Evolutionary conservation across 2,329 filamentous ascomycete species (phyloP).

Genomic region (Peltaster fructicola): DNA sequence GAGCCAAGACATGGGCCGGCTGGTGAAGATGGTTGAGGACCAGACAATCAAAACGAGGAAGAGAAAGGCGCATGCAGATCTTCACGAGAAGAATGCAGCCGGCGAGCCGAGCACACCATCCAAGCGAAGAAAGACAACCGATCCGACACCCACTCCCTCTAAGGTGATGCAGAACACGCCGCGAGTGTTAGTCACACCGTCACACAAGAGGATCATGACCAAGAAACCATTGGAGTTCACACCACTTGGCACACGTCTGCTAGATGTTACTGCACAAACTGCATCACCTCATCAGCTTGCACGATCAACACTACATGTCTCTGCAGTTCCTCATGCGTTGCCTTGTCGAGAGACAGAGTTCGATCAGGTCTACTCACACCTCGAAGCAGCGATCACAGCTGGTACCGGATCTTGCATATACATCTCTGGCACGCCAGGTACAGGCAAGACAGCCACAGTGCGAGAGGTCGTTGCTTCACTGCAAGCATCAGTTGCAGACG

Average conservation of each 20-base stretch:
- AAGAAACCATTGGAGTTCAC: conserved; percentile 93
- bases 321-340: conserved; percentile 72
- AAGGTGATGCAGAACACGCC: conserved; percentile 28
- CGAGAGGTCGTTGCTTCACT: conserved; percentile 82
- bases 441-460: conserved; percentile 93
- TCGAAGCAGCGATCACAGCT: conserved; percentile 85
- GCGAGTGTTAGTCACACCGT: conserved; percentile 43
- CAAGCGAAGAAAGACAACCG: conserved; percentile 31
- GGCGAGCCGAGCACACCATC: conserved; percentile 26
- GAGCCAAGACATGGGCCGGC: conserved; percentile 44
- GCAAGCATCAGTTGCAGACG: conserved; percentile 68
- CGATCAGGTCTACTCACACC: conserved; percentile 74
- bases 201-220: conserved; percentile 50
- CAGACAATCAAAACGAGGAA: conserved; percentile 57
- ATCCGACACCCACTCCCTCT: conserved; percentile 26
- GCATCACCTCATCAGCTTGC: conserved; percentile 85
- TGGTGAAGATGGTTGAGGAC: conserved; percentile 50
- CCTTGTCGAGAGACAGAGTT: conserved; percentile 91
- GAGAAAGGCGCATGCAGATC: conserved; percentile 20
- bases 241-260: conserved; percentile 70
- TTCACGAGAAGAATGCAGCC: conserved; percentile 22
- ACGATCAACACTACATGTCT: conserved; percentile 76
- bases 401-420: conserved; percentile 94
- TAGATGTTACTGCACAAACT: conserved; percentile 57
- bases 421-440: conserved; percentile 95